Evolutionary conservation across 805 yeast species (phyloP).

Genomic region (Grigorovia yakushimaensis): DNA sequence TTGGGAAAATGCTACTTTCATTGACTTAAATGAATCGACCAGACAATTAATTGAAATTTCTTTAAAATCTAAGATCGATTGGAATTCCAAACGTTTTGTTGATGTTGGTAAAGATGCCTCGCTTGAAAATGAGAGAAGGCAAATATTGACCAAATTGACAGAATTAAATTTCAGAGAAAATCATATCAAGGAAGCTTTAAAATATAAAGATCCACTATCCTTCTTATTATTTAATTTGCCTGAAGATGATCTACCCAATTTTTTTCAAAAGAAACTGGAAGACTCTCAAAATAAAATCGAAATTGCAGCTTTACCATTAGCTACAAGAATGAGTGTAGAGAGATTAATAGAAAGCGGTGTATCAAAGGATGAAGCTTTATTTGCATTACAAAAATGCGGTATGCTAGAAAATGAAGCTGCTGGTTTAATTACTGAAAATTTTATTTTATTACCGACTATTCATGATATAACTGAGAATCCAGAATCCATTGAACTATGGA

Average conservation of each 20-base stretch:
- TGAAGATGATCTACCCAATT: slow-evolving; percentile 80
- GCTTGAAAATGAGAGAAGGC: slow-evolving; percentile 13
- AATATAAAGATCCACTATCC: slow-evolving; percentile 40
- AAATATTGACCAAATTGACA: slow-evolving; percentile 26
- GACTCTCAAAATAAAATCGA: slow-evolving; percentile 53
- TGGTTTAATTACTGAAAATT: slow-evolving; percentile 35
- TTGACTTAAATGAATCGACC: slow-evolving; percentile 57
- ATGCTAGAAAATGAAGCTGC: slow-evolving; percentile 44
- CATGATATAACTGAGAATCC: slow-evolving; percentile 1
- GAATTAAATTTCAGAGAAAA: slow-evolving; percentile 56
- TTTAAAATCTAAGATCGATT: slow-evolving; percentile 46
- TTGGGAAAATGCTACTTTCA: slow-evolving; percentile 61
- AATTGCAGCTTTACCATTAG: slow-evolving; percentile 26
- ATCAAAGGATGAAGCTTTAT: slow-evolving; percentile 52
- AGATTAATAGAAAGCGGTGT: slow-evolving; percentile 59
- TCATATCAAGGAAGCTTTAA: slow-evolving; percentile 65
- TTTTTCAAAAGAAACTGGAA: slow-evolving; percentile 46
- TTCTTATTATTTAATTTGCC: slow-evolving; percentile 76
- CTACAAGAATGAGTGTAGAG: slow-evolving; percentile 46
- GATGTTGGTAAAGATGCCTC: slow-evolving; percentile 4
- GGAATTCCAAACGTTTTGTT: slow-evolving; percentile 30
- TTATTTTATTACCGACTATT: background rate
- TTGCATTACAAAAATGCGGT: slow-evolving; percentile 34
- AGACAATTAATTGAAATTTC: slow-evolving; percentile 55
- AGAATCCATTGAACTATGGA: slow-evolving; percentile 49